Evolutionary conservation across 352 stramenopile genomes (phyloP).

Genomic region (Halophytophthora polymorphica): DNA sequence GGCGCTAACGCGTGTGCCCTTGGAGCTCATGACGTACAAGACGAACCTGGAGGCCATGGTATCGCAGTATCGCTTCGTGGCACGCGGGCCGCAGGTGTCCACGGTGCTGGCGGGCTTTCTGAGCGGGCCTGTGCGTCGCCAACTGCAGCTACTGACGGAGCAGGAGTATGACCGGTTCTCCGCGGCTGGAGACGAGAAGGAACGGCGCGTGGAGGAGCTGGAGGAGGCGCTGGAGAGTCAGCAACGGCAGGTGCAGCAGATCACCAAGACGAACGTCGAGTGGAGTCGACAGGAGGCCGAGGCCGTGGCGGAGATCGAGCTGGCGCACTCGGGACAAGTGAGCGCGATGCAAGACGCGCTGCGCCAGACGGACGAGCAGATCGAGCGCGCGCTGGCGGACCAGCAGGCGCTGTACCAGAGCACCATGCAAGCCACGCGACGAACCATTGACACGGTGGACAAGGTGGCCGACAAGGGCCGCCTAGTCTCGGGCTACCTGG

Average conservation of each 20-base stretch:
- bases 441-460: slow-evolving; percentile 76
- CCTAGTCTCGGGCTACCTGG: slow-evolving; percentile 64
- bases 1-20: slow-evolving; percentile 37
- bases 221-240: slow-evolving; percentile 47
- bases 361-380: slow-evolving; percentile 30
- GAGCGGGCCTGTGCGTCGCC: slow-evolving; percentile 44
- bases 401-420: slow-evolving; percentile 70
- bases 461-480: slow-evolving; percentile 63
- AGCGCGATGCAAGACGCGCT: slow-evolving; percentile 38
- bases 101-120: slow-evolving; percentile 61
- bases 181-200: slow-evolving; percentile 43
- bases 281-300: slow-evolving; percentile 48
- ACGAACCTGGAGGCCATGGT: slow-evolving; percentile 76
- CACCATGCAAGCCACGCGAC: slow-evolving; percentile 73
- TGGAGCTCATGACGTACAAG: slow-evolving; percentile 76
- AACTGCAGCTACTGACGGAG: slow-evolving; percentile 39
- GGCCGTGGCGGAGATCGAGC: slow-evolving; percentile 43
- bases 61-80: slow-evolving; percentile 76
- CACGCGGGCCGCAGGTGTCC: slow-evolving; percentile 46
- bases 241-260: slow-evolving; percentile 40
- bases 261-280: slow-evolving; percentile 45
- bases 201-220: slow-evolving; percentile 44
- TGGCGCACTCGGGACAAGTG: slow-evolving; percentile 38
- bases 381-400: slow-evolving; percentile 48
- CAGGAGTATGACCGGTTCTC: slow-evolving; percentile 67